Evolutionary conservation across 768 basidiomycete genomes (phyloP).

Genomic region (Lentinula lateritia): DNA sequence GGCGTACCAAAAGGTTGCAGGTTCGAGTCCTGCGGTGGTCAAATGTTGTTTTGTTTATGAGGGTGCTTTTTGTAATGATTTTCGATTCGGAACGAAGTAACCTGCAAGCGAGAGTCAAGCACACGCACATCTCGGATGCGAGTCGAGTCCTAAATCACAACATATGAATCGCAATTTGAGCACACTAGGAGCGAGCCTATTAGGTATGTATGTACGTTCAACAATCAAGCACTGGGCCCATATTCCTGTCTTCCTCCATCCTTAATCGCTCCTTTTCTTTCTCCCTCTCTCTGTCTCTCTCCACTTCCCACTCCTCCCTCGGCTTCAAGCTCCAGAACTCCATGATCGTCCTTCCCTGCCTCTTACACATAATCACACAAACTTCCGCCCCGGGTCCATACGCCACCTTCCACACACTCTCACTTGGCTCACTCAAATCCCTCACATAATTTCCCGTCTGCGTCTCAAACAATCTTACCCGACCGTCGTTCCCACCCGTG

Average conservation of each 20-base stretch:
- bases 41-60: no score
- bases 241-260: neutral
- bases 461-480: slow-evolving; percentile 69
- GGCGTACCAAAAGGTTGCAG: slow-evolving; percentile 86
- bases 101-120: no score
- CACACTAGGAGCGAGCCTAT: neutral
- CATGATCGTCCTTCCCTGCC: slow-evolving; percentile 76
- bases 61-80: neutral
- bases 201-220: neutral
- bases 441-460: slow-evolving; percentile 64
- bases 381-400: slow-evolving; percentile 57
- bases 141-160: neutral
- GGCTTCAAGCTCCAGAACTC: slow-evolving; percentile 80
- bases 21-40: slow-evolving; percentile 95
- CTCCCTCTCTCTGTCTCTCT: neutral
- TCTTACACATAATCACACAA: slow-evolving; percentile 77
- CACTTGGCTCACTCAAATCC: slow-evolving; percentile 71
- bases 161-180: neutral
- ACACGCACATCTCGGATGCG: no score
- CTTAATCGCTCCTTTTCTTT: neutral
- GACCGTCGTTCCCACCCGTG: slow-evolving; percentile 81
- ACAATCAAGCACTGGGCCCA: neutral
- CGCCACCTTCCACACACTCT: slow-evolving; percentile 84
- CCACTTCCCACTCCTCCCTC: slow-evolving; percentile 18
- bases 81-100: no score